Conservation (phyloP, 2,329 filamentous ascomycete species). For the Sporothrix sp. region DNA sequence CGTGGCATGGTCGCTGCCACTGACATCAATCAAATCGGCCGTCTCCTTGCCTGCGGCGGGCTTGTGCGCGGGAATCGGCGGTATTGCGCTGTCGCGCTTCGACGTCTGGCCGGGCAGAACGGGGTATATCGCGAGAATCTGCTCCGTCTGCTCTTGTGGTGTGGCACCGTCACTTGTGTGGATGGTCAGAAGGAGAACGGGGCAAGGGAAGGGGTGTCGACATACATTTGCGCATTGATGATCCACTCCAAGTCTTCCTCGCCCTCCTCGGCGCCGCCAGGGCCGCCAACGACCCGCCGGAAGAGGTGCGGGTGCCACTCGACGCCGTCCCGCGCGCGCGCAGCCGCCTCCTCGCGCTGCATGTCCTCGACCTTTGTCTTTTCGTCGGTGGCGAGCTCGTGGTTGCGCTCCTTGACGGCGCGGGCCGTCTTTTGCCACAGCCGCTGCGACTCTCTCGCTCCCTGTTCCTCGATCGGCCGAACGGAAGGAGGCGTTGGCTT, state of each 20-base stretch:
- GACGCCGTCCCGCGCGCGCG: slow-evolving; percentile 63
- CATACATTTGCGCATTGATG: slow-evolving; percentile 74
- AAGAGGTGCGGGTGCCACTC: slow-evolving; percentile 89
- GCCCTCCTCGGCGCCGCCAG: slow-evolving; percentile 63
- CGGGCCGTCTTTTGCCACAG: slow-evolving; percentile 75
- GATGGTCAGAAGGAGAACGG: slow-evolving; percentile 6
- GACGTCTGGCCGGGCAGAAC: slow-evolving; percentile 68
- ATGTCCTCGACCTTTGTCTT: slow-evolving; percentile 94
- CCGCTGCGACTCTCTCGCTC: slow-evolving; percentile 78
- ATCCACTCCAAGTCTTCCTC: slow-evolving; percentile 94
- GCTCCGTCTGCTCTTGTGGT: slow-evolving; percentile 61
- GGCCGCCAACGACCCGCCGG: slow-evolving; percentile 59
- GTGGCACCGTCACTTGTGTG: slow-evolving; percentile 44
- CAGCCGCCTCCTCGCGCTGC: slow-evolving; percentile 80
- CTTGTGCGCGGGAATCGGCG: slow-evolving; percentile 31
- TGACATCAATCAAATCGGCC: slow-evolving; percentile 49
- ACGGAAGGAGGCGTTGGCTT: slow-evolving; percentile 65
- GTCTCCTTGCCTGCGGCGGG: slow-evolving; percentile 16
- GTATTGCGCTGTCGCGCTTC: slow-evolving; percentile 45
- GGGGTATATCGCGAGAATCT: slow-evolving; percentile 78
- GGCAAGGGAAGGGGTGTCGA: no score
- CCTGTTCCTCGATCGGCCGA: slow-evolving; percentile 76
- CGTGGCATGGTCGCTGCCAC: slow-evolving; percentile 25
- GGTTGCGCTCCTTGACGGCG: slow-evolving; percentile 76
- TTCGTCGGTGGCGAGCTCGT: slow-evolving; percentile 82